phyloP scores from a whole-genome alignment of 2,329 filamentous ascomycete genomes.

The Thermoascus crustaceus region DNA sequence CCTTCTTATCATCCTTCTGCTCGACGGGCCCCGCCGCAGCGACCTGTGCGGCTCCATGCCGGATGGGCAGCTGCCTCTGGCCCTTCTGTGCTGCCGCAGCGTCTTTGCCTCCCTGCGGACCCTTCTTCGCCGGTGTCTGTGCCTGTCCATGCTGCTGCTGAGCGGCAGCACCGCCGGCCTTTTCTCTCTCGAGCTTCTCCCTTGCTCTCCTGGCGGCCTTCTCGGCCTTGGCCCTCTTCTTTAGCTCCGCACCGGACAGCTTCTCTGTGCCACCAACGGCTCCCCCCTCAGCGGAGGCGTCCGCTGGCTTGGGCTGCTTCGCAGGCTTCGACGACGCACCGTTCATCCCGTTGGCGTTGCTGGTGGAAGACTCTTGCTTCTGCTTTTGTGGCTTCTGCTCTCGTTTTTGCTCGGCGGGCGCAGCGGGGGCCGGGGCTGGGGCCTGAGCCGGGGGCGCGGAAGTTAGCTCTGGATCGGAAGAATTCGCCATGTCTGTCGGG shows the following conservation, averaged over 20 bases:
- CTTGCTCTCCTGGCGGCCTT: constrained; percentile 78
- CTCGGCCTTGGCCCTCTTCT: constrained; percentile 83
- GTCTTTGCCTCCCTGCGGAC: constrained; percentile 16
- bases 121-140: constrained; percentile 23
- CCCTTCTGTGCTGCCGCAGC: constrained; percentile 23
- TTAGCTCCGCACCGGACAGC: constrained; percentile 59
- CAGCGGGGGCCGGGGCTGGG: constrained; percentile 11
- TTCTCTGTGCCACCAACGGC: constrained; percentile 25
- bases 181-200: constrained; percentile 50
- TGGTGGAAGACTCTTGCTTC: constrained; percentile 15
- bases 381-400: constrained; percentile 5
- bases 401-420: constrained; percentile 14
- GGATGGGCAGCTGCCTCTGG: constrained; percentile 21
- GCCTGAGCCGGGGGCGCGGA: constrained; percentile 8
- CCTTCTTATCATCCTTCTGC: constrained; percentile 56
- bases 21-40: constrained; percentile 40
- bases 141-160: constrained; percentile 22
- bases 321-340: constrained; percentile 15
- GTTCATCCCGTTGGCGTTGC: constrained; percentile 15
- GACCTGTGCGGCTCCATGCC: constrained; percentile 30
- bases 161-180: constrained; percentile 29
- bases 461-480: constrained; percentile 15
- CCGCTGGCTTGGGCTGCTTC: constrained; percentile 17
- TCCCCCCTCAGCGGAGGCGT: constrained; percentile 14
- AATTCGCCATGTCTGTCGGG: constrained; percentile 20